Conservation (phyloP, 306 rosid genomes). For the Fragaria nilgerrensis region DNA sequence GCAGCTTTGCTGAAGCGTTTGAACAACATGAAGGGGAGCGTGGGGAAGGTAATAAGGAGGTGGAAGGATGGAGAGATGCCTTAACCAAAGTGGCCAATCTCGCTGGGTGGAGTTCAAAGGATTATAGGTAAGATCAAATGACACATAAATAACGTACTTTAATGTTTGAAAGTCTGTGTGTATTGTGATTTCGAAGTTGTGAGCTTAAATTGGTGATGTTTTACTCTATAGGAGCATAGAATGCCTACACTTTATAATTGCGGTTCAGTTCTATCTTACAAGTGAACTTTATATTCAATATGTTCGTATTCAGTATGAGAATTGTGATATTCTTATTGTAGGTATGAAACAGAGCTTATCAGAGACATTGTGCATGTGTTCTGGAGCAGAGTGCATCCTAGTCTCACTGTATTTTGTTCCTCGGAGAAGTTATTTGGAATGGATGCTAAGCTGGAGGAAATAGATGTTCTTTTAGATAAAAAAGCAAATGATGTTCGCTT, state of each 20-base stretch:
- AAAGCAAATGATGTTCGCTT: slow-evolving; percentile 2
- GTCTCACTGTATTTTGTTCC: background rate
- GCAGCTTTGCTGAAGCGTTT: slow-evolving; percentile 14
- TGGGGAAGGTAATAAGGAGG: background rate
- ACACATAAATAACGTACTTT: too few species aligned
- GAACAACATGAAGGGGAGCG: background rate
- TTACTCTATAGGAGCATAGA: background rate
- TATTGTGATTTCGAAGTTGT: too few species aligned
- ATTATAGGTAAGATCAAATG: background rate
- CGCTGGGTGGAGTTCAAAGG: background rate
- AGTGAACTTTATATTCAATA: background rate
- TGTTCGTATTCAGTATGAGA: background rate
- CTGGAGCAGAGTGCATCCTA: background rate
- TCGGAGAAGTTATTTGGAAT: background rate
- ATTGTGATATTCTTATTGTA: background rate
- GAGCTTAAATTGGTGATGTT: too few species aligned
- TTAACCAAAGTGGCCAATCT: slow-evolving; percentile 12
- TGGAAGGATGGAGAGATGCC: slow-evolving; percentile 8
- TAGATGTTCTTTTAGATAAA: background rate
- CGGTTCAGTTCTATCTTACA: background rate
- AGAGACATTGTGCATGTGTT: background rate
- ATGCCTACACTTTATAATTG: too few species aligned
- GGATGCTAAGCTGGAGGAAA: background rate
- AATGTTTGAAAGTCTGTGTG: background rate
- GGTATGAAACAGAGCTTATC: background rate